Base-by-base conservation (phyloP, 805 yeast species). In the Torulaspora indica region DNA sequence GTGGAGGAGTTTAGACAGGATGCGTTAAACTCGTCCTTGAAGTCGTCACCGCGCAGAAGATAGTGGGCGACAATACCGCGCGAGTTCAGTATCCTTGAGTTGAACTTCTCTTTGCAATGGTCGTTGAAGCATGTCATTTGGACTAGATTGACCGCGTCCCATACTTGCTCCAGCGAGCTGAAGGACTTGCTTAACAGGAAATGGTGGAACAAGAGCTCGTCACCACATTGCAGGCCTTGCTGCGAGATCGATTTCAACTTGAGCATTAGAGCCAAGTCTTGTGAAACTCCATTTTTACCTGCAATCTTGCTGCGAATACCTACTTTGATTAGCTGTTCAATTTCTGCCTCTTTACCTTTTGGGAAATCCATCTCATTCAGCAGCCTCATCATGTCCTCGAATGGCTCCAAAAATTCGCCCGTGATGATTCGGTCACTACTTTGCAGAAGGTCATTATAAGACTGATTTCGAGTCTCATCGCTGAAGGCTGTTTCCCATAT, bases 221-320 rank as follows among this genome's bases (percentile, higher is more conserved):
- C 74, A 29, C 68, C 69, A 2, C 58, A 55, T 12, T 62, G 49
- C 28, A 69, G 42, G 1, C 73, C 73, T 24, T 57, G 56, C 22
- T 54, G 45, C 1, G 73, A 68, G 10, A 70, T 62, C 20, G 69
- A 57, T 51, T 66, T 66, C 31, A 69, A 37, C 48, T 68, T 53
- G 42, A 70, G 44, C 49, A 68, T 44, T 30, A 57, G 43, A 6
- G 56, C 40, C 36, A 70, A 47, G 18, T 63, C 57, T 5, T 53
- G 43, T 5, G 58, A 51, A 4, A 54, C 47, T 17, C 41, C 38
- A 6, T 36, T 35, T 18, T 45, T 41, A 9, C 55, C 55, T 8
- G 51, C 47, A 30, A 49, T 44, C 29, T 51, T 55, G 34, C 35
- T 38, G 22, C 45, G 51, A 38, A 54, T 58, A 36, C 53, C 54